phyloP scores from a whole-genome alignment of 2,329 filamentous ascomycete genomes.

The Pseudofabraea citricarpa region DNA sequence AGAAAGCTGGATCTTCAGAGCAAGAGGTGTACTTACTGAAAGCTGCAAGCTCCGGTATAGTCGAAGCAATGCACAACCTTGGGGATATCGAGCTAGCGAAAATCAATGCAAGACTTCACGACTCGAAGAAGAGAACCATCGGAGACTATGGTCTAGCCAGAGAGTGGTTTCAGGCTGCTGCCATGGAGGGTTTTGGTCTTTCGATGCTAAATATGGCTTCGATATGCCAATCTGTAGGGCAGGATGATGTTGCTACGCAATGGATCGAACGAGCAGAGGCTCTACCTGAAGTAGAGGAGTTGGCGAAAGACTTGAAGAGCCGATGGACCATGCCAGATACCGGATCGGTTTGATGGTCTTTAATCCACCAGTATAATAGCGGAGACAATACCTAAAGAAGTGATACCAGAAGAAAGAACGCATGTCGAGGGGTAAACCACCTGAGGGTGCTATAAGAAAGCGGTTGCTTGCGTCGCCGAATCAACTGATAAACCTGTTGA shows the following conservation, averaged over 20 bases:
- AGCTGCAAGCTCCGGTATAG: conserved; percentile 24
- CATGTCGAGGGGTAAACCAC: too few relatives aligned
- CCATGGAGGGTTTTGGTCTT: conserved; percentile 17
- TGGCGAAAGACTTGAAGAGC: conserved; percentile 4
- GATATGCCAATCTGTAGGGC: conserved; percentile 18
- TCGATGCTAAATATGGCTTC: conserved; percentile 24
- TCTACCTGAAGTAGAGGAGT: conserved; percentile 5
- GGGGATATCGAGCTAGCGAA: conserved; percentile 20
- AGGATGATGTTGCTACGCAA: conserved; percentile 11
- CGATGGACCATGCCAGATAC: background rate
- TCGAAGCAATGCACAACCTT: conserved; percentile 25
- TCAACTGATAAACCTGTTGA: too few relatives aligned
- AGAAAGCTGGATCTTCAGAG: conserved; percentile 10
- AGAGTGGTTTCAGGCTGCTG: conserved; percentile 25
- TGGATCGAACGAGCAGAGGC: conserved; percentile 20
- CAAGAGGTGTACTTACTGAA: conserved; percentile 23
- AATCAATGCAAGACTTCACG: conserved; percentile 2
- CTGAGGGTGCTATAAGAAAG: too few relatives aligned
- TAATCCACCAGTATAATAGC: too few relatives aligned
- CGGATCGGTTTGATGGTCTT: too few relatives aligned
- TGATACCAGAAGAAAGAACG: too few relatives aligned
- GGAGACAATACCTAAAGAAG: too few relatives aligned
- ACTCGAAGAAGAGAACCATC: conserved; percentile 6
- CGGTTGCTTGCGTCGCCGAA: too few relatives aligned
- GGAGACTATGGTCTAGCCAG: conserved; percentile 22